Conservation (phyloP, 805 yeast genomes). For the Myxozyma vanderwaltii region DNA sequence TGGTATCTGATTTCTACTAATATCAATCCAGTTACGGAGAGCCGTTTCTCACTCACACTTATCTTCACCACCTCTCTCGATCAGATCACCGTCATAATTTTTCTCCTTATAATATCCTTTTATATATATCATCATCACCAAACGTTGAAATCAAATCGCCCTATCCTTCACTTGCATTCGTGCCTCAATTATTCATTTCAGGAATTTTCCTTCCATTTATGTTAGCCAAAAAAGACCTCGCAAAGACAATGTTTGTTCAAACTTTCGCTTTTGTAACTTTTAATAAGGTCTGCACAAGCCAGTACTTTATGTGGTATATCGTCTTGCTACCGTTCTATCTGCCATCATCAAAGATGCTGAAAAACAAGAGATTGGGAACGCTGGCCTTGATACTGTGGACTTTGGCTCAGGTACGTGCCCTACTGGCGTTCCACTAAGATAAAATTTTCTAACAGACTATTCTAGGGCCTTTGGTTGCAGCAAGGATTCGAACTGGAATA, state of each 20-base stretch:
- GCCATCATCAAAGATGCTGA: constrained; percentile 40
- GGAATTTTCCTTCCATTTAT: constrained; percentile 59
- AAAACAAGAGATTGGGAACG: constrained; percentile 44
- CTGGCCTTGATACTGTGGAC: constrained; percentile 62
- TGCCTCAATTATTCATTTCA: constrained; percentile 75
- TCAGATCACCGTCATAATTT: constrained; percentile 95
- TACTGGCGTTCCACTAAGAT: not conserved
- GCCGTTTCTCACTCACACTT: constrained; percentile 76
- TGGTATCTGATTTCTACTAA: not conserved
- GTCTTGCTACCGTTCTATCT: constrained; percentile 78
- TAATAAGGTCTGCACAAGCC: constrained; percentile 88
- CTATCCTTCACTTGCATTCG: constrained; percentile 65
- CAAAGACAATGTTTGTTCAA: constrained; percentile 67
- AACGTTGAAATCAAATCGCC: constrained; percentile 24
- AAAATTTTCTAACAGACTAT: not conserved
- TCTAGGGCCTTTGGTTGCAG: constrained; percentile 75
- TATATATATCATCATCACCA: constrained; percentile 49
- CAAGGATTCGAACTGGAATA: constrained; percentile 83
- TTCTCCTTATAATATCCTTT: constrained; percentile 75
- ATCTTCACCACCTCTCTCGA: constrained; percentile 77
- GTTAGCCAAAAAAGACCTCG: constrained; percentile 49
- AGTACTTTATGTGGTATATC: constrained; percentile 93
- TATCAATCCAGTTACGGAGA: constrained; percentile 55
- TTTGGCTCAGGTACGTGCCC: constrained; percentile 41
- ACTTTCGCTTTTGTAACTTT: constrained; percentile 76